phyloP scores from a whole-genome alignment of 768 basidiomycete species.

The Pleurotus cornucopiae region DNA sequence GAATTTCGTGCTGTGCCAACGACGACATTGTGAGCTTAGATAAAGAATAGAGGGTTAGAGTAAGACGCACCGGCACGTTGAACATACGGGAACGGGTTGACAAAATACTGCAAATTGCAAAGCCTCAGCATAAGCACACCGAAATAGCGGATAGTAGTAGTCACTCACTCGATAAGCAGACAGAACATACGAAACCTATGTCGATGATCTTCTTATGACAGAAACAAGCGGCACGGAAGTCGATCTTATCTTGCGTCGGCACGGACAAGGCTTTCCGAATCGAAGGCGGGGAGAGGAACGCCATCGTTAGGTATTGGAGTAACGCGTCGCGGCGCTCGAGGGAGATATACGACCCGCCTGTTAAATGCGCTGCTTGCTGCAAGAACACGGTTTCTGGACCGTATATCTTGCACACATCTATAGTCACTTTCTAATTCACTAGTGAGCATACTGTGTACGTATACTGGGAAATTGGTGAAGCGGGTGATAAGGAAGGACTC shows the following conservation, averaged over 20 bases:
- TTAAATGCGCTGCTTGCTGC: conserved; percentile 95
- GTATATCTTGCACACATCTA: conserved; percentile 92
- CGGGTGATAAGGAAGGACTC: conserved; percentile 18
- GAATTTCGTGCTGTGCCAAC: conserved; percentile 75
- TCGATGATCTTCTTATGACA: conserved; percentile 98
- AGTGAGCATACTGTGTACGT: background rate
- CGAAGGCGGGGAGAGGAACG: conserved; percentile 53
- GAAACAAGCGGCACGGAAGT: conserved; percentile 97
- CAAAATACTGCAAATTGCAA: conserved; percentile 71
- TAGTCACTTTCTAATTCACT: conserved; percentile 78
- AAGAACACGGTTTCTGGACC: conserved; percentile 91
- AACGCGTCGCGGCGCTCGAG: conserved; percentile 77
- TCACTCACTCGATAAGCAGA: conserved; percentile 88
- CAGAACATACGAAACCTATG: conserved; percentile 97
- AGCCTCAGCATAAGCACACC: no score
- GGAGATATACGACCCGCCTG: conserved; percentile 89
- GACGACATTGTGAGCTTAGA: conserved; percentile 1
- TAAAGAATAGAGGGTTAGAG: no score
- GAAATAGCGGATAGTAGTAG: no score
- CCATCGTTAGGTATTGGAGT: conserved; percentile 96
- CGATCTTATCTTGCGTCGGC: conserved; percentile 92
- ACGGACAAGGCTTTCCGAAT: conserved; percentile 76
- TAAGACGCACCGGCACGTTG: conserved; percentile 72
- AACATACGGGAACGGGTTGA: conserved; percentile 88
- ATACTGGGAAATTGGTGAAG: conserved; percentile 1